These are phyloP conservation scores for Ceratocystis cacaofunesta DNA, from an alignment of 2,329 filamentous ascomycete genomes.

Conservation along the genomic window DNA sequence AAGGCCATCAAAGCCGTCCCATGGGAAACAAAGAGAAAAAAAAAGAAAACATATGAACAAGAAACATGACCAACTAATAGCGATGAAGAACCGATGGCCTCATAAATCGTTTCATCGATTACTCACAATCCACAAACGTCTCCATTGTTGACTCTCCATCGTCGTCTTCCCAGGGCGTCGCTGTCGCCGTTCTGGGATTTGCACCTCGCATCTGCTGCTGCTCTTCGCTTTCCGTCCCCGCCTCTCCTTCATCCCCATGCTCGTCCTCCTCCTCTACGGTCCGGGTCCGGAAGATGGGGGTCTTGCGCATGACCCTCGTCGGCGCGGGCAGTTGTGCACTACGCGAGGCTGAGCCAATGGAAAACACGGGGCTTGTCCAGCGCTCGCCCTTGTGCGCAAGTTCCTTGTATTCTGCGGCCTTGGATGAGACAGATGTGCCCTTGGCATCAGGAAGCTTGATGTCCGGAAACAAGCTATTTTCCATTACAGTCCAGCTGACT, in stretches of 20 bases:
- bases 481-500: constrained; percentile 25
- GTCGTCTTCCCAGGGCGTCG: neutral
- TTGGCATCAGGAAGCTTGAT: constrained; percentile 56
- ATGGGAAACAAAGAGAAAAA: neutral
- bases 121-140: constrained; percentile 16
- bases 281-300: neutral
- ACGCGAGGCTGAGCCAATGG: constrained; percentile 61
- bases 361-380: constrained; percentile 93
- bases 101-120: neutral
- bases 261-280: neutral
- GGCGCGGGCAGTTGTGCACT: constrained; percentile 55
- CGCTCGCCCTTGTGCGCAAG: constrained; percentile 74
- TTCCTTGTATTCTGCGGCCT: constrained; percentile 87
- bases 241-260: neutral
- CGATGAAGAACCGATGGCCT: constrained; percentile 44
- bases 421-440: constrained; percentile 52
- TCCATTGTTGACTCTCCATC: constrained; percentile 8
- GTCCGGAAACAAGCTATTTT: constrained; percentile 80
- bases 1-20: neutral
- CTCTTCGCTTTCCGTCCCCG: neutral
- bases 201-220: neutral
- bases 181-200: neutral
- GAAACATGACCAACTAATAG: neutral
- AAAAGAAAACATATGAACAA: neutral
- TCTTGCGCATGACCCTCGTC: constrained; percentile 28